These are phyloP conservation scores for Aureobasidium sp. DNA, from an alignment of 2,329 filamentous ascomycete genomes.

Conservation along the genomic window DNA sequence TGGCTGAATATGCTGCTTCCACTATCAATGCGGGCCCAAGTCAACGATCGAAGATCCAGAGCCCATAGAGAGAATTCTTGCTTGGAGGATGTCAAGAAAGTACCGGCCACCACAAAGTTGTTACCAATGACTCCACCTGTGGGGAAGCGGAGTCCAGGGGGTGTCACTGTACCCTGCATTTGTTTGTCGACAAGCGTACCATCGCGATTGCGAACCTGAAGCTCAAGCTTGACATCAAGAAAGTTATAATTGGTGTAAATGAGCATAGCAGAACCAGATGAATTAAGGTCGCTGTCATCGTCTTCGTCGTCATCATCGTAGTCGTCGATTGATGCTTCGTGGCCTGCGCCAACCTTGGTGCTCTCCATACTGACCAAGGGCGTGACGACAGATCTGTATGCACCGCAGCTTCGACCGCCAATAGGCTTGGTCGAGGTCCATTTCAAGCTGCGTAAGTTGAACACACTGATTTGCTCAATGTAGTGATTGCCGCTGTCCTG, in stretches of 20 bases:
- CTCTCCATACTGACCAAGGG: conserved; percentile 62
- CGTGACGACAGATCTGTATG: conserved; percentile 90
- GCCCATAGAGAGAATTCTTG: conserved; percentile 98
- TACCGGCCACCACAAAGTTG: conserved; percentile 94
- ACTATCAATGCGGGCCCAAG: conserved; percentile 93
- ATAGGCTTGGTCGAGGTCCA: conserved; percentile 87
- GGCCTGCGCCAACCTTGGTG: conserved; percentile 55
- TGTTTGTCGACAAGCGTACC: conserved; percentile 76
- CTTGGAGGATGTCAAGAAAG: conserved; percentile 93
- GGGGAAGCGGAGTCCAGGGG: conserved; percentile 86
- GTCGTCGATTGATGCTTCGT: conserved; percentile 26
- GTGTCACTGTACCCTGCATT: conserved; percentile 80
- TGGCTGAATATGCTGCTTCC: conserved; percentile 91
- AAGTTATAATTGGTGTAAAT: conserved; percentile 99
- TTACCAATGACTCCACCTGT: conserved; percentile 94
- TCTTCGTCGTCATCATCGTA: conserved; percentile 26
- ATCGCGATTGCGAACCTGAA: conserved; percentile 79
- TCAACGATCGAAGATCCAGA: conserved; percentile 75
- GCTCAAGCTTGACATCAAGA: conserved; percentile 87
- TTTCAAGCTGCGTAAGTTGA: conserved; percentile 88
- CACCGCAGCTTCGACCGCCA: conserved; percentile 78
- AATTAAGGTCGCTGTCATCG: conserved; percentile 18
- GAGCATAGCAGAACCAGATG: conserved; percentile 61
- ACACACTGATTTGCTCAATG: conserved; percentile 97
- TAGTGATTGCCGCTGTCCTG: conserved; percentile 98